Evolutionary conservation across 2,329 filamentous ascomycete species (phyloP).

Genomic region (Nigrospora sphaerica): DNA sequence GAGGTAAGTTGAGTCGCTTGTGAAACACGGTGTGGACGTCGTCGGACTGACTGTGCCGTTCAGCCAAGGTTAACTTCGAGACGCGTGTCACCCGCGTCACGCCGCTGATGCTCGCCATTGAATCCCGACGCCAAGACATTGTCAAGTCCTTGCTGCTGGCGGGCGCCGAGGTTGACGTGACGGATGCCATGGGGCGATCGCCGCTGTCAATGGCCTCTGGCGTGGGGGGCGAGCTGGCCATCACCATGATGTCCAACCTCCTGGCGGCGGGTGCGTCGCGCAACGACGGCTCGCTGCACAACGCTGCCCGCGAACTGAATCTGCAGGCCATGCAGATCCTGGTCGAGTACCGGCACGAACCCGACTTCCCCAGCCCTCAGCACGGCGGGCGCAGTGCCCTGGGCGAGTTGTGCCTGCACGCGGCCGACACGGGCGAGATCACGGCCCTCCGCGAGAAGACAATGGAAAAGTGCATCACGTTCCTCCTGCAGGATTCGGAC

Average conservation of each 20-base stretch:
- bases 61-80: constrained; percentile 50
- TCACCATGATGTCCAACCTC: constrained; percentile 46
- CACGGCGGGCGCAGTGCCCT: constrained; percentile 58
- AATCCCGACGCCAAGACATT: constrained; percentile 46
- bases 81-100: constrained; percentile 44
- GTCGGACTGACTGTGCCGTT: neutral
- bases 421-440: constrained; percentile 37
- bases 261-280: constrained; percentile 47
- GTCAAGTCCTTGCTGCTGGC: constrained; percentile 49
- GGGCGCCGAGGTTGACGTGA: constrained; percentile 52
- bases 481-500: constrained; percentile 51
- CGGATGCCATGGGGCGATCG: constrained; percentile 49
- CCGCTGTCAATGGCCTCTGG: constrained; percentile 53
- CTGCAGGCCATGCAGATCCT: constrained; percentile 48
- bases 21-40: neutral
- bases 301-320: constrained; percentile 54
- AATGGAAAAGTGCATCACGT: constrained; percentile 50
- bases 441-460: constrained; percentile 39
- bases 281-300: constrained; percentile 62
- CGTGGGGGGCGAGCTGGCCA: constrained; percentile 44
- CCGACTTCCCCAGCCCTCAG: constrained; percentile 56
- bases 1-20: constrained; percentile 18
- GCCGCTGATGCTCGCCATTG: constrained; percentile 54
- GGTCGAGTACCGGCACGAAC: constrained; percentile 51
- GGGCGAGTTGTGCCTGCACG: constrained; percentile 55